Evolutionary conservation across 495 filamentous ascomycete species (phyloP).

Genomic region (Aspergillus egyptiacus): DNA sequence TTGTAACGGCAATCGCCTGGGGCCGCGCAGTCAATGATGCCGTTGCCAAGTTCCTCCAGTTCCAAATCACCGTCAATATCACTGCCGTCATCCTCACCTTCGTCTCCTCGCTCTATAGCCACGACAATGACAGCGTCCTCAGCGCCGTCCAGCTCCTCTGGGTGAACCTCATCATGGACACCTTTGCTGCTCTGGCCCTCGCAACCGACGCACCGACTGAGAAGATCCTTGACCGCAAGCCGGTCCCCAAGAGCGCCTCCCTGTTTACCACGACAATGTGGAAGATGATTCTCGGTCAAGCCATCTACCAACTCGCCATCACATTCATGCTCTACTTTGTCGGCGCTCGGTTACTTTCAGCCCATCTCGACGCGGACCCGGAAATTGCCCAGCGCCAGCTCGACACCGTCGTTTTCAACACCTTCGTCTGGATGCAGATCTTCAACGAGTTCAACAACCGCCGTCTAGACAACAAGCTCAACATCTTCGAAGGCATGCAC

Average conservation of each 20-base stretch:
- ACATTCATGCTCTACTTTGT: slow-evolving; percentile 78
- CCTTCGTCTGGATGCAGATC: slow-evolving; percentile 95
- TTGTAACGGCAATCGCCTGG: slow-evolving; percentile 86
- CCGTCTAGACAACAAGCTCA: slow-evolving; percentile 80
- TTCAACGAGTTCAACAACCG: slow-evolving; percentile 96
- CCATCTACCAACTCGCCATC: slow-evolving; percentile 71
- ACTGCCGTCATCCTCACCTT: slow-evolving; percentile 81
- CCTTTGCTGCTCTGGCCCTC: slow-evolving; percentile 78
- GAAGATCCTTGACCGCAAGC: slow-evolving; percentile 73
- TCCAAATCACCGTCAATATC: slow-evolving; percentile 89
- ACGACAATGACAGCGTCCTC: slow-evolving; percentile 61
- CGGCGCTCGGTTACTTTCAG: slow-evolving; percentile 49
- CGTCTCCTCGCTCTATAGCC: slow-evolving; percentile 69
- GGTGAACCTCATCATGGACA: slow-evolving; percentile 95
- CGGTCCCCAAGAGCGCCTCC: slow-evolving; percentile 68
- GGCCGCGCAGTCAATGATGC: slow-evolving; percentile 87
- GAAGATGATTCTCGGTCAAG: slow-evolving; percentile 92
- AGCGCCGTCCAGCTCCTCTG: slow-evolving; percentile 84
- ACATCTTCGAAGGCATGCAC: slow-evolving; percentile 78
- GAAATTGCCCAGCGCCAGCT: slow-evolving; percentile 44
- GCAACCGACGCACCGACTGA: slow-evolving; percentile 80
- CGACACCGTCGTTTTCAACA: slow-evolving; percentile 80
- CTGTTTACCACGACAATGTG: slow-evolving; percentile 85
- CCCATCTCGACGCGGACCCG: slow-evolving; percentile 33
- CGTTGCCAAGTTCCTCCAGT: slow-evolving; percentile 85